These are phyloP conservation scores for Kregervanrija fluxuum DNA, from an alignment of 805 yeast species.

Conservation along the genomic window DNA sequence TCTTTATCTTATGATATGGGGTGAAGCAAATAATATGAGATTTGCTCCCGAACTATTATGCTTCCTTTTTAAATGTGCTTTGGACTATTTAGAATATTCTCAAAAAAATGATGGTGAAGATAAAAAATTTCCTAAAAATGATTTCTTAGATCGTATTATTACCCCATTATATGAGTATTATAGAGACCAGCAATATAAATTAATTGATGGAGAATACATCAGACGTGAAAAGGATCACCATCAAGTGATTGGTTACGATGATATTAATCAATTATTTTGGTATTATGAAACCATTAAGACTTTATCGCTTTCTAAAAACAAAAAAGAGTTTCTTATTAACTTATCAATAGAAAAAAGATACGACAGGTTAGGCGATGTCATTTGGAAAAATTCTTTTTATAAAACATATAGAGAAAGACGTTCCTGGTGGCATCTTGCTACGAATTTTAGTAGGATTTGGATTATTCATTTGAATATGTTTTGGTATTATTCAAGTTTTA, in stretches of 20 bases:
- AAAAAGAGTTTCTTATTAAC: conserved; percentile 27
- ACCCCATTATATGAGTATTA: conserved; percentile 51
- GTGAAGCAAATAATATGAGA: conserved; percentile 64
- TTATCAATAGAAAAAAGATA: conserved; percentile 28
- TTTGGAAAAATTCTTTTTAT: conserved; percentile 35
- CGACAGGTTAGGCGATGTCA: conserved; percentile 24
- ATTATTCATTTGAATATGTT: conserved; percentile 42
- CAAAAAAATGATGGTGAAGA: conserved; percentile 18
- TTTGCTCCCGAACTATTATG: conserved; percentile 45
- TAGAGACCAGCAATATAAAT: conserved; percentile 60
- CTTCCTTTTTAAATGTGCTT: conserved; percentile 50
- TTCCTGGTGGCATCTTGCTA: conserved; percentile 42
- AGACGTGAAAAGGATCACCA: conserved; percentile 67
- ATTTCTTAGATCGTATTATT: conserved; percentile 33
- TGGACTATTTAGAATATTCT: conserved; percentile 37
- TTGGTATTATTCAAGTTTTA: conserved; percentile 47
- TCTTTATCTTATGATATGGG: conserved; percentile 61
- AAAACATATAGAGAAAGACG: conserved; percentile 43
- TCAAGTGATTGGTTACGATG: conserved; percentile 51
- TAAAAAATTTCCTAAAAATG: conserved; percentile 12
- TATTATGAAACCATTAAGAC: conserved; percentile 29
- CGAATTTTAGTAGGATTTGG: conserved; percentile 48
- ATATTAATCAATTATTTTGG: conserved; percentile 48
- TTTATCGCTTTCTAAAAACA: conserved; percentile 24
- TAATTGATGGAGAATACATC: conserved; percentile 45